A percentile compares a stretch with the other conserved stretches of the same genome.
phyloP scores from a whole-genome alignment of 306 rosid genomes.

The Gleditsia sinensis region DNA sequence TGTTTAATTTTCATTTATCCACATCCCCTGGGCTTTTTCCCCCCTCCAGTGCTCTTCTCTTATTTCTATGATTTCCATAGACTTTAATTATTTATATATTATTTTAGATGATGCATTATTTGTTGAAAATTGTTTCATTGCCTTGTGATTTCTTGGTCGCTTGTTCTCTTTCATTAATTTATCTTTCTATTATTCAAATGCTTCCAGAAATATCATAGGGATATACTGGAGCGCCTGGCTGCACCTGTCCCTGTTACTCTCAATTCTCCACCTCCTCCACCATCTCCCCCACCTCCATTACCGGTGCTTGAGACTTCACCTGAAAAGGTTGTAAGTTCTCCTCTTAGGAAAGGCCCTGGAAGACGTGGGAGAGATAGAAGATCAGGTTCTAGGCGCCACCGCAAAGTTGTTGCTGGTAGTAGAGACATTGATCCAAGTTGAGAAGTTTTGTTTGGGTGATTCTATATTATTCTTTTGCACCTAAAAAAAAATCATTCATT shows the following conservation, averaged over 20 bases:
- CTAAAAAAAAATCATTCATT: constrained; percentile 34
- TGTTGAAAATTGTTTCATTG: not conserved
- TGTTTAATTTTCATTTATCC: not conserved
- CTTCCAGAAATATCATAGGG: constrained; percentile 86
- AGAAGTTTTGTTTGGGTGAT: constrained; percentile 51
- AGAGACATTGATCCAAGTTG: constrained; percentile 45
- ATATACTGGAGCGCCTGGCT: constrained; percentile 48
- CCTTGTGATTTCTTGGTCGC: constrained; percentile 6
- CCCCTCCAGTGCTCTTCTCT: not conserved
- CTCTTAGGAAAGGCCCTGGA: constrained; percentile 46
- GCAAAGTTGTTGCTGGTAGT: constrained; percentile 61
- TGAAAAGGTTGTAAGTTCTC: constrained; percentile 36
- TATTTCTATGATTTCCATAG: not conserved
- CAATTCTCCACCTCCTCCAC: constrained; percentile 42
- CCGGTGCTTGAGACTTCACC: constrained; percentile 37
- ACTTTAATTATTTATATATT: not conserved
- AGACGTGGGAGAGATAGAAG: constrained; percentile 70
- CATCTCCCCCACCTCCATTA: constrained; percentile 29
- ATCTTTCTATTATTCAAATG: constrained; percentile 1
- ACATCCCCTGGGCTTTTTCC: not conserved
- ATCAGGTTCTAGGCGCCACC: constrained; percentile 66
- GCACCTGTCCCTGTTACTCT: constrained; percentile 39
- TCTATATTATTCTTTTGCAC: constrained; percentile 43
- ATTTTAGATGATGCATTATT: not conserved
- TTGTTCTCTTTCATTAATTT: not conserved